These are phyloP conservation scores for Pythium monospermum DNA, from an alignment of 352 stramenopile species.

Conservation along the genomic window DNA sequence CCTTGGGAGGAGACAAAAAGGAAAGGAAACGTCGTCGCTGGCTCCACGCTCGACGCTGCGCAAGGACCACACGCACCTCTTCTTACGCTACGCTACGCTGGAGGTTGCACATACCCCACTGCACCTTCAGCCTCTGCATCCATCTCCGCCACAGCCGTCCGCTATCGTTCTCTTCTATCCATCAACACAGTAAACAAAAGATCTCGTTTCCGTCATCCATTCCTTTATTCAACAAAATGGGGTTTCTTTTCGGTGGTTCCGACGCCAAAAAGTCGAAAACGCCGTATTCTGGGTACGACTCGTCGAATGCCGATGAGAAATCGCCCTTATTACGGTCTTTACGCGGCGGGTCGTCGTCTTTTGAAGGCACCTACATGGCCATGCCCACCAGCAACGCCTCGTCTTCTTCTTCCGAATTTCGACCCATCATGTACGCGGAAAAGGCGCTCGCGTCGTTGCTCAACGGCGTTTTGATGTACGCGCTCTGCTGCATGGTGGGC, in stretches of 20 bases:
- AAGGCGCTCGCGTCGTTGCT: slow-evolving; percentile 68
- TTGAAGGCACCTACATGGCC: slow-evolving; percentile 72
- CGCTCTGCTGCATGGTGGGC: slow-evolving; percentile 64
- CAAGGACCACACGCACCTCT: no score
- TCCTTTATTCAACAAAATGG: not conserved
- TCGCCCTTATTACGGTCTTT: slow-evolving; percentile 66
- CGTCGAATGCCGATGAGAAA: slow-evolving; percentile 31
- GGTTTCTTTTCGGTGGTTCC: not conserved
- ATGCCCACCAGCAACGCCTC: slow-evolving; percentile 33
- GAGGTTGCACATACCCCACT: no score
- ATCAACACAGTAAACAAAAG: no score
- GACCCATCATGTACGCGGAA: slow-evolving; percentile 73
- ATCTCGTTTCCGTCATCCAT: no score
- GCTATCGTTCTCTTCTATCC: no score
- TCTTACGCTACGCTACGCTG: no score
- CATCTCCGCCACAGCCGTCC: no score
- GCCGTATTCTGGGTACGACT: slow-evolving; percentile 2
- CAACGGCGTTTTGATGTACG: slow-evolving; percentile 74
- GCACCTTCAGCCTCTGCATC: no score
- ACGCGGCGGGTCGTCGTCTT: slow-evolving; percentile 41
- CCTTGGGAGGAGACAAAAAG: no score
- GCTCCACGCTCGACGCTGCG: no score
- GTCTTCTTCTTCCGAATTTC: slow-evolving; percentile 48
- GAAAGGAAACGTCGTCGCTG: no score
- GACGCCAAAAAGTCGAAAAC: no score